phyloP scores from a whole-genome alignment of 2,329 filamentous ascomycete genomes.

The Polychaeton citri region DNA sequence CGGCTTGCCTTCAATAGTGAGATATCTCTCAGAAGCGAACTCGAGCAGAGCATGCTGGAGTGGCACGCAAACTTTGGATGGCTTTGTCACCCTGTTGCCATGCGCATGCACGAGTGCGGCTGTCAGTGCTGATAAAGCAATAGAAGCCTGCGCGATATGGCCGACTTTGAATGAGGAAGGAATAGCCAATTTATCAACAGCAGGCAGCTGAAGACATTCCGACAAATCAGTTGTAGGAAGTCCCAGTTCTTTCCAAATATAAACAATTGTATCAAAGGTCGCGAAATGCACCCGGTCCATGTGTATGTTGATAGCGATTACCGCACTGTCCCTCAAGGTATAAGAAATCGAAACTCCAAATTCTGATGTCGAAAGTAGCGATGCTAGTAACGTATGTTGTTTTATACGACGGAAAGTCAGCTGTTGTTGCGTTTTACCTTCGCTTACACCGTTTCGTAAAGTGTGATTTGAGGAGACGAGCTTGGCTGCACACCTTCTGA shows the following conservation, averaged over 20 bases:
- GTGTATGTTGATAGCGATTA: too few species aligned
- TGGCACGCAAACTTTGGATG: constrained; percentile 31
- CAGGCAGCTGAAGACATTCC: constrained; percentile 7
- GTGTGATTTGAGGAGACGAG: too few species aligned
- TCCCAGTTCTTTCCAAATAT: constrained; percentile 19
- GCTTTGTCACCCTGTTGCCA: neutral
- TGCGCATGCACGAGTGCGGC: constrained; percentile 35
- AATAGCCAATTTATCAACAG: constrained; percentile 16
- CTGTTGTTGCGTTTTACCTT: too few species aligned
- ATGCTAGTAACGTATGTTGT: too few species aligned
- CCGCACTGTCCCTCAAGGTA: too few species aligned
- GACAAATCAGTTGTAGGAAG: constrained; percentile 5
- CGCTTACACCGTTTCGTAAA: too few species aligned
- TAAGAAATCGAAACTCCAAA: too few species aligned
- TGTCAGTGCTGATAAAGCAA: constrained; percentile 37
- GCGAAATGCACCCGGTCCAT: constrained; percentile 13
- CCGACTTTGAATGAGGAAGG: constrained; percentile 44
- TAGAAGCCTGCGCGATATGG: constrained; percentile 38
- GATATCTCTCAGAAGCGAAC: constrained; percentile 41
- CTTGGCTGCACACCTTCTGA: too few species aligned
- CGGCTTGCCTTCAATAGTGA: constrained; percentile 28
- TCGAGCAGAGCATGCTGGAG: constrained; percentile 36
- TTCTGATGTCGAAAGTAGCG: too few species aligned
- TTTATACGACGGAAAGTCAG: too few species aligned
- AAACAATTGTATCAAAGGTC: constrained; percentile 14